Evolutionary conservation across 441 rosid genomes (phyloP).

Genomic region (Erodium moschatum): DNA sequence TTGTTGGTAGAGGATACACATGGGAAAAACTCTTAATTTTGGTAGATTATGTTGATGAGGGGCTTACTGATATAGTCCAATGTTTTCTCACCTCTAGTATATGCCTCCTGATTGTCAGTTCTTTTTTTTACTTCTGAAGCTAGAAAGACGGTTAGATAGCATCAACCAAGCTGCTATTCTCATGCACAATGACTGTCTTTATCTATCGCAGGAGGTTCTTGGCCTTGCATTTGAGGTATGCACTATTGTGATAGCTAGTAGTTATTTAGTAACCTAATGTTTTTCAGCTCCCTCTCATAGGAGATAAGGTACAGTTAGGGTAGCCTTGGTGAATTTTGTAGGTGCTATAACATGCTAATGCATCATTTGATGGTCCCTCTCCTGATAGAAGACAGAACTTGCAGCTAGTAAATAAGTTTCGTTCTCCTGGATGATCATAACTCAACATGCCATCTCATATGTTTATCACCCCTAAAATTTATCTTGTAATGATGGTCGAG

Average conservation of each 20-base stretch:
- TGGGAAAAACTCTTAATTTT: conserved; percentile 11
- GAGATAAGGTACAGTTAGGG: neutral
- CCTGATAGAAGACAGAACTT: neutral
- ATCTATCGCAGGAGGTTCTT: conserved; percentile 70
- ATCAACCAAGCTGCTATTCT: conserved; percentile 88
- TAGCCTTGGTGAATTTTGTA: neutral
- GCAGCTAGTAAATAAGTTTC: neutral
- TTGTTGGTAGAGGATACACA: neutral
- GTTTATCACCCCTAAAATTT: neutral
- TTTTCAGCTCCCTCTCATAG: conserved; percentile 4
- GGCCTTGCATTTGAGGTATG: conserved; percentile 93
- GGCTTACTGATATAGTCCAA: too few relatives aligned
- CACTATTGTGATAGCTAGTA: neutral
- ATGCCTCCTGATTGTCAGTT: conserved; percentile 17
- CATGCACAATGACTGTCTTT: conserved; percentile 84
- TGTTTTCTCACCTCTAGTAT: neutral
- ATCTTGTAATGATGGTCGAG: neutral
- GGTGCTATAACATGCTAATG: conserved; percentile 1
- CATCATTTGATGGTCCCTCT: neutral
- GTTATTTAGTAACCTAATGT: neutral
- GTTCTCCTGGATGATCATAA: neutral
- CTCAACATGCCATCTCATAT: neutral
- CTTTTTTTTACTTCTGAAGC: conserved; percentile 49
- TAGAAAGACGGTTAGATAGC: conserved; percentile 84
- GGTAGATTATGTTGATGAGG: conserved; percentile 1